A percentile compares a stretch with the other conserved stretches of the same genome.
Evolutionary conservation across 176 grass and related monocot genomes (phyloP).

Genomic region (Elaeis guineensis): DNA sequence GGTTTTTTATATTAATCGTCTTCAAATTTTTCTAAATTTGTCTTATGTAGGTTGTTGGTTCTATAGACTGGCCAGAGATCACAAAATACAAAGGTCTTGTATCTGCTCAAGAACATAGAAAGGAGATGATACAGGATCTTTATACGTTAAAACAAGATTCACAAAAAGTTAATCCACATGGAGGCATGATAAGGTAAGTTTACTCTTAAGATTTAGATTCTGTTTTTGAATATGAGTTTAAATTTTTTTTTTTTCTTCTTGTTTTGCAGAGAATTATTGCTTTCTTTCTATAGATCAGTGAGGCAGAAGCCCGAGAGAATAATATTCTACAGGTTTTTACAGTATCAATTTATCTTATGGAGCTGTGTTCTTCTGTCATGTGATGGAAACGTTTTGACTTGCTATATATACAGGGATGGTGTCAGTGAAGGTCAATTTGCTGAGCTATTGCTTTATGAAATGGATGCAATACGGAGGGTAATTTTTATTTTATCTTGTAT

Average conservation of each 20-base stretch:
- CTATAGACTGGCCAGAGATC: slow-evolving; percentile 66
- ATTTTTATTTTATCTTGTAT: background rate
- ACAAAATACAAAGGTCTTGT: slow-evolving; percentile 63
- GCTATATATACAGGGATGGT: slow-evolving; percentile 43
- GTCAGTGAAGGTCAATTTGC: slow-evolving; percentile 79
- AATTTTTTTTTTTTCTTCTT: background rate
- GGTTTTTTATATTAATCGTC: too few relatives aligned
- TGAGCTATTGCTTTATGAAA: slow-evolving; percentile 52
- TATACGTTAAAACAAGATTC: slow-evolving; percentile 32
- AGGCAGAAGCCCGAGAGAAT: slow-evolving; percentile 31
- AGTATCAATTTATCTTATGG: too few relatives aligned
- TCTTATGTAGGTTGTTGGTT: slow-evolving; percentile 59
- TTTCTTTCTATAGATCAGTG: slow-evolving; percentile 30
- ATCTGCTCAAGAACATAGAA: slow-evolving; percentile 48
- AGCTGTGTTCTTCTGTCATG: too few relatives aligned
- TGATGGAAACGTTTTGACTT: too few relatives aligned
- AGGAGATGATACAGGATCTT: slow-evolving; percentile 72
- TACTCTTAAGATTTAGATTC: background rate
- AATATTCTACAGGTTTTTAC: slow-evolving; percentile 77
- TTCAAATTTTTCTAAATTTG: too few relatives aligned
- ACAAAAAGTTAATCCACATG: slow-evolving; percentile 8
- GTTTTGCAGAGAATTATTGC: slow-evolving; percentile 41
- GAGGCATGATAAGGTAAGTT: slow-evolving; percentile 69
- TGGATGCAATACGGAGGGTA: slow-evolving; percentile 72
- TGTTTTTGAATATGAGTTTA: too few relatives aligned